These are phyloP conservation scores for Suillus clintonianus DNA, from an alignment of 768 basidiomycete genomes.

Conservation along the genomic window DNA sequence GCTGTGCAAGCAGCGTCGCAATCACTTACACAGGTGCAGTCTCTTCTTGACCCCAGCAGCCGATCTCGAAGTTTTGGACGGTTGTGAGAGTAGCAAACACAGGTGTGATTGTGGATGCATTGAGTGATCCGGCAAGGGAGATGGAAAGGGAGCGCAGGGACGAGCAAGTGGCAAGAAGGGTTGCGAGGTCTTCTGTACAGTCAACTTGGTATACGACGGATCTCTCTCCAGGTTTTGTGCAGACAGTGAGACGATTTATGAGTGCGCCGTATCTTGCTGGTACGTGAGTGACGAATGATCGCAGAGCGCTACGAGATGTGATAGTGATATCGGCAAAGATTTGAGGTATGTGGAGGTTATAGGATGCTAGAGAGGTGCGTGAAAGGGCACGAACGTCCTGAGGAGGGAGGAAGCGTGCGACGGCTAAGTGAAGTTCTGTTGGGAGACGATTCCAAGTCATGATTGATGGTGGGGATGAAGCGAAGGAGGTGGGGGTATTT, in stretches of 20 bases:
- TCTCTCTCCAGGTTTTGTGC: constrained; percentile 38
- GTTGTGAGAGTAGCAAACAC: constrained; percentile 23
- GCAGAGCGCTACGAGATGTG: constrained; percentile 44
- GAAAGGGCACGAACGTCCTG: constrained; percentile 50
- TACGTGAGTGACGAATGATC: constrained; percentile 55
- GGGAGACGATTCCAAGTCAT: constrained; percentile 60
- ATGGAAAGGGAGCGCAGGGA: constrained; percentile 38
- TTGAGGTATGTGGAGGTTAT: constrained; percentile 56
- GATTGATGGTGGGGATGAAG: not conserved
- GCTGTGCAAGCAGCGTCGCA: constrained; percentile 5
- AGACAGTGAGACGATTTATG: constrained; percentile 50
- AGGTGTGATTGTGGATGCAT: constrained; percentile 15
- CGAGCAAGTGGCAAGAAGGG: constrained; percentile 51
- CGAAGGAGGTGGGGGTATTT: not conserved
- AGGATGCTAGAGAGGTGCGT: constrained; percentile 48
- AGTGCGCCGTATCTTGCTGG: constrained; percentile 55
- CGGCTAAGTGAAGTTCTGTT: constrained; percentile 61
- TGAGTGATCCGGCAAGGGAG: constrained; percentile 28
- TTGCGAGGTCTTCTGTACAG: constrained; percentile 48
- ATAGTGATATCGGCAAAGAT: constrained; percentile 62
- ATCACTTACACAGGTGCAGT: constrained; percentile 38
- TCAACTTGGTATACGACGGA: constrained; percentile 28
- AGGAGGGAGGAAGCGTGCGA: constrained; percentile 51
- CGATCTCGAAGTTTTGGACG: constrained; percentile 19
- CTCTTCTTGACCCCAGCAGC: constrained; percentile 34